phyloP scores from a whole-genome alignment of 1,284 basidiomycete genomes.

The Cystobasidium pallidum region DNA sequence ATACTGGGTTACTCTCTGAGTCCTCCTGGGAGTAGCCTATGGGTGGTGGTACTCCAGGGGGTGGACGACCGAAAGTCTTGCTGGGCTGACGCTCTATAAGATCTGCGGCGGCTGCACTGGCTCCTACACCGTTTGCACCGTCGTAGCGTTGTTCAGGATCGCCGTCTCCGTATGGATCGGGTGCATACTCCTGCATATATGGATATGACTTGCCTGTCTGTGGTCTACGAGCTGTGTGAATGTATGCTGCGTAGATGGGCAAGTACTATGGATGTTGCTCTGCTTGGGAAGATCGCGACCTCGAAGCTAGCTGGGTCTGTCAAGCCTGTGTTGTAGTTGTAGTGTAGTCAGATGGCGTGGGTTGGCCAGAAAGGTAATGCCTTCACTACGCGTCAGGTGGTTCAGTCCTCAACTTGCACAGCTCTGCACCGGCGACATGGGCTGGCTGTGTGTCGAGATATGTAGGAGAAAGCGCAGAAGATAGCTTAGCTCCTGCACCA shows the following conservation, averaged over 20 bases:
- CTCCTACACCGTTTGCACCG: neutral
- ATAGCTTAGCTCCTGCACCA: too few species aligned
- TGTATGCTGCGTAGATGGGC: neutral
- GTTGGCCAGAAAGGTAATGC: neutral
- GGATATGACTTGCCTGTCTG: neutral
- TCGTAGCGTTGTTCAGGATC: slow-evolving; percentile 10
- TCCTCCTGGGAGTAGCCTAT: neutral
- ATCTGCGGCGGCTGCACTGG: neutral
- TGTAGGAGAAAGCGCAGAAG: neutral
- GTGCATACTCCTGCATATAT: slow-evolving; percentile 20
- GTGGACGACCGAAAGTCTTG: slow-evolving; percentile 15
- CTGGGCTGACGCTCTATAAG: slow-evolving; percentile 4
- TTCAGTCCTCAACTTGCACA: neutral
- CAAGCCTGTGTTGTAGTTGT: neutral
- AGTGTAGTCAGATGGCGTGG: neutral
- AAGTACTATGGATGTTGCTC: too few species aligned
- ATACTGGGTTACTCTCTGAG: slow-evolving; percentile 4
- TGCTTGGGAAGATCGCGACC: too few species aligned
- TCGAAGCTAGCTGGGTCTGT: neutral
- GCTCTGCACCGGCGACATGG: neutral
- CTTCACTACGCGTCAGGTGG: neutral
- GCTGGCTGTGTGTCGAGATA: slow-evolving; percentile 1
- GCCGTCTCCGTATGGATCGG: slow-evolving; percentile 3
- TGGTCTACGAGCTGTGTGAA: neutral
- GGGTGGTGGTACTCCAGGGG: slow-evolving; percentile 3